Evolutionary conservation across 345 rosid genomes (phyloP).

Genomic region (Geranium rotundifolium): DNA sequence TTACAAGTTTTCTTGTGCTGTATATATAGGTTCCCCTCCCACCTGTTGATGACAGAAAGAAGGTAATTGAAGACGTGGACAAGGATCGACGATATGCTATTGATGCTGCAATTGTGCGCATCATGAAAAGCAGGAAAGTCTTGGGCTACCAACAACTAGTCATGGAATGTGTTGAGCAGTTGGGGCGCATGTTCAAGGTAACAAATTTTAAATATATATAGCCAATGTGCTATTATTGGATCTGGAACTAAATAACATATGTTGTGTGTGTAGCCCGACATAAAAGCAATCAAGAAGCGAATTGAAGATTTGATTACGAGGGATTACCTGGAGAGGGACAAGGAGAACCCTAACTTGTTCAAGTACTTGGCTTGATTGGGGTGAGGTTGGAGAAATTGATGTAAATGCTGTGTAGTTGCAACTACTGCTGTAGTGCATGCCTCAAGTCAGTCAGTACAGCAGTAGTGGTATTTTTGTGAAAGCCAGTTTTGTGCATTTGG

Average conservation of each 20-base stretch:
- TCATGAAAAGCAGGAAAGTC: constrained; percentile 64
- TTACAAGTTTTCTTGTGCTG: not conserved
- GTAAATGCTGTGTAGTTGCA: not conserved
- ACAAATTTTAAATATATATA: not conserved
- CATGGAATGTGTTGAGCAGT: constrained; percentile 52
- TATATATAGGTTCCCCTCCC: constrained; percentile 53
- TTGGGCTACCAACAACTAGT: constrained; percentile 50
- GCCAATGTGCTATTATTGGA: no score
- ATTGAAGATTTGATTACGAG: constrained; percentile 63
- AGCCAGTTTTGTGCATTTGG: not conserved
- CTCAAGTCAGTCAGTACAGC: no score
- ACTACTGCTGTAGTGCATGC: no score
- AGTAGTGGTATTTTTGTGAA: not conserved
- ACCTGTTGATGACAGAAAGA: constrained; percentile 55
- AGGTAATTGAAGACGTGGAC: constrained; percentile 59
- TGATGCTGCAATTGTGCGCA: constrained; percentile 67
- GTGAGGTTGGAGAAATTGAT: not conserved
- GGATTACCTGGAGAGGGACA: constrained; percentile 61
- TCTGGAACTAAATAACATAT: not conserved
- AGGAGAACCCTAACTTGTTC: constrained; percentile 38
- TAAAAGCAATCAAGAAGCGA: constrained; percentile 64
- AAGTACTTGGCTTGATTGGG: constrained; percentile 42
- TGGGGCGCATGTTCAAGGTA: constrained; percentile 67
- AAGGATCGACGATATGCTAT: constrained; percentile 63
- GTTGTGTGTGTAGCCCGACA: constrained; percentile 50